Conservation (phyloP, 768 basidiomycete genomes). For the Psilocybe tampanensis region DNA sequence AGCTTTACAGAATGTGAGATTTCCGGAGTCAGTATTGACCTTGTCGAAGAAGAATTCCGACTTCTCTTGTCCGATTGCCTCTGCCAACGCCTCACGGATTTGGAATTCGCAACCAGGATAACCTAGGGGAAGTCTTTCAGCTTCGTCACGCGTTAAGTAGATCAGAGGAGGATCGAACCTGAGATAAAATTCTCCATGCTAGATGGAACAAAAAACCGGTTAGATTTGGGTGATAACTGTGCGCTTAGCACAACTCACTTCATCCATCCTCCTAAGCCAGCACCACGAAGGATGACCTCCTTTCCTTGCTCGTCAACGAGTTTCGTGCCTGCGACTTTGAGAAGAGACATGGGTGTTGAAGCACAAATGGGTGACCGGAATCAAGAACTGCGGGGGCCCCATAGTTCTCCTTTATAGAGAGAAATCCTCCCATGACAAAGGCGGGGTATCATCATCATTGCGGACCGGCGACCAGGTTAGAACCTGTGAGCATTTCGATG, state of each 20-base stretch:
- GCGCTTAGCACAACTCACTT: slow-evolving; percentile 52
- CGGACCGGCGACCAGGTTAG: slow-evolving; percentile 1
- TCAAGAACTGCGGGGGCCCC: neutral
- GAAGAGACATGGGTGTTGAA: slow-evolving; percentile 45
- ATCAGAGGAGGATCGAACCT: slow-evolving; percentile 33
- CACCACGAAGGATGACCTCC: slow-evolving; percentile 66
- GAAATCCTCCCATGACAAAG: slow-evolving; percentile 7
- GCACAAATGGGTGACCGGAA: neutral
- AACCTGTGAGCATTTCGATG: neutral
- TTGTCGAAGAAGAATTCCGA: slow-evolving; percentile 85
- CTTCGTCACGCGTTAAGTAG: neutral
- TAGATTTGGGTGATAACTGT: neutral
- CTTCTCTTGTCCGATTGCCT: slow-evolving; percentile 66
- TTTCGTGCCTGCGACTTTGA: slow-evolving; percentile 60
- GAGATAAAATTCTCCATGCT: slow-evolving; percentile 83
- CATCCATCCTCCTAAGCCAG: slow-evolving; percentile 87
- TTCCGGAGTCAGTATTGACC: slow-evolving; percentile 34
- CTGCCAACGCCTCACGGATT: slow-evolving; percentile 69
- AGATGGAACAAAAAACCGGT: slow-evolving; percentile 1
- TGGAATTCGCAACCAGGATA: slow-evolving; percentile 84
- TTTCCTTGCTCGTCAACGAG: slow-evolving; percentile 60
- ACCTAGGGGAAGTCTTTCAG: slow-evolving; percentile 35
- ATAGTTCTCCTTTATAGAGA: slow-evolving; percentile 1
- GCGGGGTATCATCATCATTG: neutral
- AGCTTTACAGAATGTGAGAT: neutral